phyloP scores from a whole-genome alignment of 345 rosid genomes.

The Pelargonium nanum region DNA sequence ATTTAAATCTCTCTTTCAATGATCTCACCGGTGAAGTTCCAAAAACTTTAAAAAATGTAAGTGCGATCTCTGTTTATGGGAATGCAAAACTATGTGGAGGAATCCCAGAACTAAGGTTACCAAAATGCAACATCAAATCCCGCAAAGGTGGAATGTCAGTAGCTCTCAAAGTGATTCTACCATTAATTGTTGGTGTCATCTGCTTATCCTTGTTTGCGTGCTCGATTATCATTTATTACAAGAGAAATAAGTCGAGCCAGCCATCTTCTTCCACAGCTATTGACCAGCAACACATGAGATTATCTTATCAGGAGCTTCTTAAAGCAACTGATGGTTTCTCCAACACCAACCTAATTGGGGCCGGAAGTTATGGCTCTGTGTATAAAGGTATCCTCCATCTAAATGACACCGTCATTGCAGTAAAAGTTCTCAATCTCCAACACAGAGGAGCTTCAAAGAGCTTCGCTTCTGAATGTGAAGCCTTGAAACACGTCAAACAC shows the following conservation, averaged over 20 bases:
- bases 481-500: slow-evolving; percentile 5
- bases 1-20: slow-evolving; percentile 2
- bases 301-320: slow-evolving; percentile 3
- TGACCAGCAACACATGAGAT: neutral
- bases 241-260: too few species aligned
- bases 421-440: slow-evolving; percentile 9
- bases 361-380: slow-evolving; percentile 10
- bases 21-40: slow-evolving; percentile 1
- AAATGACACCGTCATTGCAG: neutral
- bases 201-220: too few species aligned
- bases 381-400: slow-evolving; percentile 8
- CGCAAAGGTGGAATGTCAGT: neutral
- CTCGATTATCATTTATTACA: too few species aligned
- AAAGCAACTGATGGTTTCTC: slow-evolving; percentile 11
- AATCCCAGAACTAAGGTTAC: neutral
- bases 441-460: slow-evolving; percentile 10
- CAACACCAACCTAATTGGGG: slow-evolving; percentile 5
- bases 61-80: neutral
- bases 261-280: neutral
- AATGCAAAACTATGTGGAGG: slow-evolving; percentile 1
- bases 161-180: neutral
- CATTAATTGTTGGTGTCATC: too few species aligned
- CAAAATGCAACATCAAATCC: neutral
- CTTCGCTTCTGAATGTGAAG: slow-evolving; percentile 8
- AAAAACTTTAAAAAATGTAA: too few species aligned